Evolutionary conservation across 441 rosid species (phyloP), one percentile per base, ranked within the genome.

Genomic region (Pelargonium citronellum): DNA sequence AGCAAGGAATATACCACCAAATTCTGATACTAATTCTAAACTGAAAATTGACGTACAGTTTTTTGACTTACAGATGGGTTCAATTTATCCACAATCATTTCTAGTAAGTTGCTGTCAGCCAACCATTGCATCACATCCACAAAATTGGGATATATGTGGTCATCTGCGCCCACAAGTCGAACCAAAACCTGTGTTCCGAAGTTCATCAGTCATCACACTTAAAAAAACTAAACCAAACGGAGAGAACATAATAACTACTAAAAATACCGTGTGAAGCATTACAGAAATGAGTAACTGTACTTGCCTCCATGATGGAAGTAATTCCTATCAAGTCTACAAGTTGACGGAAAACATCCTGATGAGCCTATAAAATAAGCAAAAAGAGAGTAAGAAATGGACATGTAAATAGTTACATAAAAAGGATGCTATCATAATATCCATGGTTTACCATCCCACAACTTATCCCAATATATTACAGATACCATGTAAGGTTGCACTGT

Each of bases 281-380:
- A 57, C 30, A 37, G 41, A 57, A 58, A 43, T 41, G 7, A 68
- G 67, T 66, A n/a, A n/a, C n/a, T n/a, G n/a, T n/a, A n/a, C n/a
- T 73, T 79, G 92, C 99, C 98, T 95, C 95, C 98, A 90, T 95
- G 75, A 95, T 89, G 79, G 98, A 95, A 39, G 98, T 95, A 73
- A 92, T 89, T 77, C 99, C 96, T 67, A 91, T 95, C 75, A 95
- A 83, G 86, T 92, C 96, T 72, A 92, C 99, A 71, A 92, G 78
- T 47, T 86, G 87, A 68, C 84, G 72, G 66, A 95, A 86, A 64
- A 92, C 94, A 78, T 88, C 90, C 46, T 85, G 89, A 83, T 87
- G 98, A 58, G 79, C 92, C 99, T 89, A 86, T 57, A 70, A 74
- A 75, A 46, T n/a, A 77, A 20, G 39, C 43, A 68, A 51, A 20